phyloP scores from a whole-genome alignment of 1,284 basidiomycete species.

The Rhodotorula sp. region DNA sequence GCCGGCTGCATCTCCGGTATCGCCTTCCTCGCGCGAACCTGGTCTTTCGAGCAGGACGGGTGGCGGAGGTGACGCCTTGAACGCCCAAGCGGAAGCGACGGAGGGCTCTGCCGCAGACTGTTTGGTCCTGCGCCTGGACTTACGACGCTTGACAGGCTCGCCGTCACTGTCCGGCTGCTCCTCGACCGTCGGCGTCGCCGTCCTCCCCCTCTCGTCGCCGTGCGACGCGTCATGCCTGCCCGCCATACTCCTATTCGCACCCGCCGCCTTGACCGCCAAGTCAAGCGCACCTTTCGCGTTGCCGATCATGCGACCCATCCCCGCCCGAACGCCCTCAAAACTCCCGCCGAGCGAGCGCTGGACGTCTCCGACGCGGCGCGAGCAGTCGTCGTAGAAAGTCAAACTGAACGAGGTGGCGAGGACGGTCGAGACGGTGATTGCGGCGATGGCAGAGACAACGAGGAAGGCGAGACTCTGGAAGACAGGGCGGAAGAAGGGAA shows the following conservation, averaged over 20 bases:
- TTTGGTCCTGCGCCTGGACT: background rate
- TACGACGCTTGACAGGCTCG: background rate
- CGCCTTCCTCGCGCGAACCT: background rate
- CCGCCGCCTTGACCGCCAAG: constrained; percentile 17
- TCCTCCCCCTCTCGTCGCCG: background rate
- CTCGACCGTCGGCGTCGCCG: background rate
- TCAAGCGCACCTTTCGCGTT: constrained; percentile 26
- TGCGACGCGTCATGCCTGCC: background rate
- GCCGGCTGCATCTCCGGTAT: background rate
- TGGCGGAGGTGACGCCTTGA: background rate
- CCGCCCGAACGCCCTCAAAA: constrained; percentile 19
- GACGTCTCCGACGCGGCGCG: constrained; percentile 11
- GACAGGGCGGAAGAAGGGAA: constrained; percentile 20
- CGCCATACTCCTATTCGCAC: too few species aligned
- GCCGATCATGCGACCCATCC: constrained; percentile 29
- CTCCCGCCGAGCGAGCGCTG: constrained; percentile 13
- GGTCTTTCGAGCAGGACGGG: background rate
- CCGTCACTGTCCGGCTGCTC: background rate
- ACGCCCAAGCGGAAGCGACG: too few species aligned
- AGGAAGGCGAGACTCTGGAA: constrained; percentile 27
- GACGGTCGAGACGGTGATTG: constrained; percentile 26
- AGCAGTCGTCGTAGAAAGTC: constrained; percentile 36
- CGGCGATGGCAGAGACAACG: constrained; percentile 27
- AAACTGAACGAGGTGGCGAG: constrained; percentile 28
- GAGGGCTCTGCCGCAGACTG: too few species aligned